Evolutionary conservation across 23 red algal species (phyloP), one percentile per base, ranked within the genome.

Genomic region (Gracilaria domingensis): DNA sequence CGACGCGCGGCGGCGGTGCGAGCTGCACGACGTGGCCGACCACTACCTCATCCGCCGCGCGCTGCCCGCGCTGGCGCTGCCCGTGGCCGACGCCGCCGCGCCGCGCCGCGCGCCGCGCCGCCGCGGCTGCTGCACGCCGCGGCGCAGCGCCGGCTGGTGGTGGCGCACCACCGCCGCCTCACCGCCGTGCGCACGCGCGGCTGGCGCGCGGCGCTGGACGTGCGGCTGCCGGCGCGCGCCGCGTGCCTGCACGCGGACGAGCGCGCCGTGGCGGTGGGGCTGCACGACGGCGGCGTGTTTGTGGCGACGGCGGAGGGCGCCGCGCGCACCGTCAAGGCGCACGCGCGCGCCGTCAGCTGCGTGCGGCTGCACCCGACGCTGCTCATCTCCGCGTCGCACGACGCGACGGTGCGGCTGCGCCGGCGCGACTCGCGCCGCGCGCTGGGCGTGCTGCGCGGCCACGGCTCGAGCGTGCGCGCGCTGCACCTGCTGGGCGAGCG

Each of bases 321-420:
- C 4, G 35, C 12, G 28, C 14, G 38, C 17, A 1, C 12, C 59
- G 28, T 64, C 59, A 64, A 30, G 28, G 35, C 67, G 17, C 67
- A 73, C 38, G 44, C 42, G 14, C 35, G 67, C 14, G 35, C 33
- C 67, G 67, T 73, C 18, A 37, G 35, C 33, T 16, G 13, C 20
- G 36, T 73, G 33, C 2, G 8, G 38, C 67, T 29, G 35, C 36
- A 17, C 21, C 2, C 30, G 2, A 14, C 42, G 1, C 23, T 29
- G 67, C 33, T 73, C 11, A 40, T 73, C 33, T 40, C 67, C 3
- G 67, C 67, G 23, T 37, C 67, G 12, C 51, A 48, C 6, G 88
- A 91, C 36, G 18, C 30, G 11, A 91, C 76, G n/a, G 20, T 91
- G 24, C 88, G 77, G 54, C 8, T 83, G 26, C 76, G 59, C 5